These are phyloP conservation scores for Leptographium flavum DNA, from an alignment of 2,329 filamentous ascomycete genomes.

Conservation along the genomic window DNA sequence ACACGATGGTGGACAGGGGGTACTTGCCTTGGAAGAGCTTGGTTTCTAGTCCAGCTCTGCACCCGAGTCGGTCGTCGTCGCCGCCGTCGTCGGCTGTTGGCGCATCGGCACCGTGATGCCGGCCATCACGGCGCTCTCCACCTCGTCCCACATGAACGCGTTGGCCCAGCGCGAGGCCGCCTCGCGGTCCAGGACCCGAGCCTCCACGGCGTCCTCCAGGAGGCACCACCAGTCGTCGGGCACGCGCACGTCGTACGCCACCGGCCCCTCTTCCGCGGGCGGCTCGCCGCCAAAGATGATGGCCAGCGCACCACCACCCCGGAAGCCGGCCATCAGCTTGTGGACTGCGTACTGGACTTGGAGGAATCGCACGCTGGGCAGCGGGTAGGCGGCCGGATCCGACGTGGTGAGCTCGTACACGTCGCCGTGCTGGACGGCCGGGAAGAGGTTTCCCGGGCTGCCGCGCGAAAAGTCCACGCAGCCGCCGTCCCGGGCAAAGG, in stretches of 20 bases:
- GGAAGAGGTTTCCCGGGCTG: too few relatives aligned
- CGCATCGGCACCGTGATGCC: too few relatives aligned
- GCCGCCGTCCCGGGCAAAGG: too few relatives aligned
- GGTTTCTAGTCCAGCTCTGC: too few relatives aligned
- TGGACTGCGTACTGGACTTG: not conserved
- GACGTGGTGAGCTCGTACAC: not conserved
- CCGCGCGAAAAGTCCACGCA: too few relatives aligned
- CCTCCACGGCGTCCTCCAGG: not conserved
- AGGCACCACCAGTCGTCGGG: not conserved
- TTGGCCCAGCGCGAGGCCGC: not conserved
- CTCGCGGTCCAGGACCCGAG: not conserved
- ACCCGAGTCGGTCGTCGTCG: too few relatives aligned
- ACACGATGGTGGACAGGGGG: too few relatives aligned
- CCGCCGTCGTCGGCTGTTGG: too few relatives aligned
- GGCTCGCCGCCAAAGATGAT: not conserved
- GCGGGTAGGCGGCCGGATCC: not conserved
- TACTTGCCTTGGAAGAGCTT: too few relatives aligned
- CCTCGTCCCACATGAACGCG: not conserved
- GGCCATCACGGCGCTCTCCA: too few relatives aligned
- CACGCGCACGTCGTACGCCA: not conserved
- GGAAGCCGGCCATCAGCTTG: not conserved
- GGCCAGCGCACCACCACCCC: not conserved
- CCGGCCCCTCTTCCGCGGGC: not conserved
- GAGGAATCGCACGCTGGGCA: not conserved
- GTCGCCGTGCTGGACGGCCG: not conserved